Percentiles rank a stretch among this genome's conserved stretches.
These are phyloP conservation scores for Phoma sp. DNA, from an alignment of 2,329 filamentous ascomycete genomes.

Conservation along the genomic window DNA sequence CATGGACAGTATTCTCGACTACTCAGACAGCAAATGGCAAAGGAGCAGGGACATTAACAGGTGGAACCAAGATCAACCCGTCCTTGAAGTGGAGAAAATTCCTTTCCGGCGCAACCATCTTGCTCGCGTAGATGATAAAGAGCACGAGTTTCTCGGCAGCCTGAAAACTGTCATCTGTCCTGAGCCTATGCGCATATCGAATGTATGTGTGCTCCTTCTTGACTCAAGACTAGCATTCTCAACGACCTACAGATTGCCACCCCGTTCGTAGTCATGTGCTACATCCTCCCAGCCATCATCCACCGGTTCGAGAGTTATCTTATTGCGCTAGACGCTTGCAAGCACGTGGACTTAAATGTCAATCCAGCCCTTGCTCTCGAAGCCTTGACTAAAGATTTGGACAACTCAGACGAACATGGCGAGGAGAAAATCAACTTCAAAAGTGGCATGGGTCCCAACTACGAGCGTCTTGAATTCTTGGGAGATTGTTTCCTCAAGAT, in stretches of 20 bases:
- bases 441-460: conserved; percentile 89
- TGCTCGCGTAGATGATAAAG: conserved; percentile 62
- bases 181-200: conserved; percentile 77
- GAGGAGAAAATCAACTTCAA: conserved; percentile 75
- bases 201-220: conserved; percentile 59
- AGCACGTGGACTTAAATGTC: conserved; percentile 68
- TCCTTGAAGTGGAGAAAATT: conserved; percentile 76
- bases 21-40: conserved; percentile 77
- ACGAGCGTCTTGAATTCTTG: conserved; percentile 91
- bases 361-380: conserved; percentile 77
- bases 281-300: conserved; percentile 83
- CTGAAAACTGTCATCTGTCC: conserved; percentile 73
- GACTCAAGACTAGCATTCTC: conserved; percentile 12
- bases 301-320: conserved; percentile 82
- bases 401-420: conserved; percentile 77
- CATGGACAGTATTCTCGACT: conserved; percentile 74
- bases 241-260: conserved; percentile 66
- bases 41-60: conserved; percentile 57
- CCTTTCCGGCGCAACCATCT: conserved; percentile 83
- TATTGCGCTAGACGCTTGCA: conserved; percentile 77
- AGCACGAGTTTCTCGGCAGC: conserved; percentile 58
- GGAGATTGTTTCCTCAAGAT: conserved; percentile 96
- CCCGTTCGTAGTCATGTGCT: conserved; percentile 72
- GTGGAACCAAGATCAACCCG: conserved; percentile 76
- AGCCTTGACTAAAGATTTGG: conserved; percentile 90